Percentiles rank a stretch among this genome's conserved stretches.
These are phyloP conservation scores for Stylosanthes scabra DNA, from an alignment of 331 rosid genomes.

Conservation along the genomic window DNA sequence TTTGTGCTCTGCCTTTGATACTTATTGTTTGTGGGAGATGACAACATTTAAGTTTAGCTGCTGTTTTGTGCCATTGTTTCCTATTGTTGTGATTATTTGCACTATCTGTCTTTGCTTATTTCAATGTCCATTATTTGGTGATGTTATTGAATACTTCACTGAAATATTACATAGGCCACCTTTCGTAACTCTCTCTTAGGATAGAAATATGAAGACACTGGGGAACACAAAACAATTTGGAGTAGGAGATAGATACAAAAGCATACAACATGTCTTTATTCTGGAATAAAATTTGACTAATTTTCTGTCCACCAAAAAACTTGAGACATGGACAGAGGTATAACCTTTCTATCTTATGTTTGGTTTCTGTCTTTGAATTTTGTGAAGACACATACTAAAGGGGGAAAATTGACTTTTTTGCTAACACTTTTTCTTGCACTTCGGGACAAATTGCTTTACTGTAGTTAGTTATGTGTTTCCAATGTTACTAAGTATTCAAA, in stretches of 20 bases:
- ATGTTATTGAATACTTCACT: constrained; percentile 11
- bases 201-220: no score
- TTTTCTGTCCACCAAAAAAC: no score
- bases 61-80: constrained; percentile 17
- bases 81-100: constrained; percentile 27
- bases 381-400: neutral
- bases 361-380: no score
- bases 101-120: constrained; percentile 26
- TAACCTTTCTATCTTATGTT: no score
- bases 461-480: constrained; percentile 23
- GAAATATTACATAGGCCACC: constrained; percentile 17
- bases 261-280: no score
- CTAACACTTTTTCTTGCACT: constrained; percentile 27
- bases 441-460: constrained; percentile 16
- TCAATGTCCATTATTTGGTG: constrained; percentile 30
- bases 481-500: constrained; percentile 21
- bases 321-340: no score
- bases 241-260: no score
- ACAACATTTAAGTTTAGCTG: neutral
- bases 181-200: no score
- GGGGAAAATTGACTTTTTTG: constrained; percentile 29
- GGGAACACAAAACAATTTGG: no score
- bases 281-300: no score
- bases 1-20: constrained; percentile 27
- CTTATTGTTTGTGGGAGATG: constrained; percentile 29